Evolutionary conservation across 164 flowering plant genomes (phyloP), one percentile per base, ranked within the genome.

Genomic region (Macadamia tetraphylla): DNA sequence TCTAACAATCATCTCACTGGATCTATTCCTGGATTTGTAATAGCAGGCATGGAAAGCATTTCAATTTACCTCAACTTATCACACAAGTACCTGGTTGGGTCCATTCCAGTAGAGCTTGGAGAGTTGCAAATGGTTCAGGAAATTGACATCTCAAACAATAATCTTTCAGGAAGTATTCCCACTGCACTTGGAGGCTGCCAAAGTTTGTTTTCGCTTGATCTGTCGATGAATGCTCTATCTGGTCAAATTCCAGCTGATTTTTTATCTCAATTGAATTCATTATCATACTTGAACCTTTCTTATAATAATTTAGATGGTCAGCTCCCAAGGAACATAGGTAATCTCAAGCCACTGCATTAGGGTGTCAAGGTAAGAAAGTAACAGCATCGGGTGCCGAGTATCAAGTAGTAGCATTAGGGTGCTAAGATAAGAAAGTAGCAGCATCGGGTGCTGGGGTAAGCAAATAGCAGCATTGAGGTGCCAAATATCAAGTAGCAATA

Each of bases 121-220:
- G 62, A 11, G 76, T 51, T 85, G 68, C 76, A 81, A 70, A 84
- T 81, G 86, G 82, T 82, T n/a, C 87, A 87, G 63, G 80, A 56
- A 42, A 77, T 87, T 60, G 91, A 87, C 73, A 31, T 87, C 56
- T 87, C 91, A 29, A 77, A 81, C 75, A 87, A 85, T 55, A 77
- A 81, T 56, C 68, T 87, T 1, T 81, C 86, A n/a, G 86, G 87
- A n/a, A 67, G 59, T 52, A 75, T 87, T 76, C 86, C 88, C 14
- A 29, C 11, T 29, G 13, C 79, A 17, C 76, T 87, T 9, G 42
- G 15, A 56, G 77, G 81, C 23, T 87, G 91, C 79, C 73, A 68
- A 69, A 85, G 85, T 66, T 63, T 87, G 76, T 64, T 81, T 65
- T 64, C 62, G 31, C 81, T 87, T 52, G 86, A 87, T 73, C 67